Conservation (phyloP, 2,329 filamentous ascomycete species). For the Penicillium frequentans region DNA sequence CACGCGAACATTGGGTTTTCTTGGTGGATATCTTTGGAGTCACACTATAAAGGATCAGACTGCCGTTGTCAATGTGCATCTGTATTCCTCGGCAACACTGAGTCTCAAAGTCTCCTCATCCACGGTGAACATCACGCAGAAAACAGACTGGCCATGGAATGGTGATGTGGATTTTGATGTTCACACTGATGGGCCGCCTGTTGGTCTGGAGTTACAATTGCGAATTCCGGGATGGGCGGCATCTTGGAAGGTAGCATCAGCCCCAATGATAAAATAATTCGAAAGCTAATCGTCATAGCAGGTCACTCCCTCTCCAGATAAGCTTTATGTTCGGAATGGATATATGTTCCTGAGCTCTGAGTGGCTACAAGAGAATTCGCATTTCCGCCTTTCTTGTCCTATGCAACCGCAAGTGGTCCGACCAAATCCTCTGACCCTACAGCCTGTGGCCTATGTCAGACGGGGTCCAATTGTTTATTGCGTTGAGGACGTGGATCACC, state of each 20-base stretch:
- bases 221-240: slow-evolving; percentile 55
- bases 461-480: slow-evolving; percentile 63
- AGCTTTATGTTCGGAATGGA: slow-evolving; percentile 43
- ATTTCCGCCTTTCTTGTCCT: slow-evolving; percentile 49
- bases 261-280: not conserved
- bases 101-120: slow-evolving; percentile 23
- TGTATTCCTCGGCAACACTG: slow-evolving; percentile 55
- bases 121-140: slow-evolving; percentile 48
- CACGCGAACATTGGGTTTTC: slow-evolving; percentile 54
- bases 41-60: slow-evolving; percentile 25
- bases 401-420: slow-evolving; percentile 51
- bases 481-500: slow-evolving; percentile 59
- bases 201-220: slow-evolving; percentile 47
- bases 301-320: slow-evolving; percentile 37
- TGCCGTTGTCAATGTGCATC: slow-evolving; percentile 53
- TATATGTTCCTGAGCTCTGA: slow-evolving; percentile 50
- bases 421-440: slow-evolving; percentile 58
- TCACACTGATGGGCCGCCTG: slow-evolving; percentile 18
- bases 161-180: slow-evolving; percentile 53
- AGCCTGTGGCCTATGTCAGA: slow-evolving; percentile 55
- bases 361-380: slow-evolving; percentile 42
- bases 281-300: slow-evolving; percentile 9
- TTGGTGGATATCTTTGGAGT: slow-evolving; percentile 60
- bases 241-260: slow-evolving; percentile 11
- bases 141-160: slow-evolving; percentile 59